Base-by-base conservation (phyloP, 2,329 filamentous ascomycete species). In the Paraphaeosphaeria sporulosa region DNA sequence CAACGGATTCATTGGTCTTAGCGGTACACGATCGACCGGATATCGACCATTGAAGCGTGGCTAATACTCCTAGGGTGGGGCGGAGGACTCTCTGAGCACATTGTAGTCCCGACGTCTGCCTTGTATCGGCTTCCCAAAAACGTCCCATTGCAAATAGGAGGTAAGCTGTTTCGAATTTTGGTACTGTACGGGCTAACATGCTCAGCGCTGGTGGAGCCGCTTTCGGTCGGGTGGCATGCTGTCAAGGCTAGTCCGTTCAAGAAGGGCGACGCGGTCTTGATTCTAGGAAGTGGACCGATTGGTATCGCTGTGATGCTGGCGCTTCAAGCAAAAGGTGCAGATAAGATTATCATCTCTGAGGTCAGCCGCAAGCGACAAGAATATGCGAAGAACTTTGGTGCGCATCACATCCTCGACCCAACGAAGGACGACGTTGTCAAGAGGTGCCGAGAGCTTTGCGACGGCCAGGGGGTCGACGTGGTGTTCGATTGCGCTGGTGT, bases 141-240 rank as follows among this genome's bases (percentile, higher is more conserved):
- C 49, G 80, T 86, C 1, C 76, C 80, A 3, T 71, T 86, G 15
- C 83, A 86, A 48, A 76, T 85, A 25, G 83, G 79, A 60, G 78
- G 80, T 73, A 48, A 65, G 70, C 60, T 30, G 25, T 10, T 17
- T 15, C 21, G 43, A 13, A 19, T 23, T 36, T 23, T 32, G 17
- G 21, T 15, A 10, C 32, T 44, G 12, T n/a, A 56, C 51, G 56
- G 36, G 38, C 36, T 32, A 21, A 44, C 23, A 21, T 43, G 2
- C 36, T 15, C 27, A 76, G 84, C 84, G 0, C 76, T 86, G 32
- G 78, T 86, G 47, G 84, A 86, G 66, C 84, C 84, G 1, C 74
- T 86, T 0, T 79, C 84, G 4, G 84, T 87, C 1, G 84, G 82
- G 19, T 86, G 83, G 83, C 84, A 86, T 64, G 84, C 84, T 2